phyloP scores from a whole-genome alignment of 805 yeast species.

The Monosporozyma unispora region DNA sequence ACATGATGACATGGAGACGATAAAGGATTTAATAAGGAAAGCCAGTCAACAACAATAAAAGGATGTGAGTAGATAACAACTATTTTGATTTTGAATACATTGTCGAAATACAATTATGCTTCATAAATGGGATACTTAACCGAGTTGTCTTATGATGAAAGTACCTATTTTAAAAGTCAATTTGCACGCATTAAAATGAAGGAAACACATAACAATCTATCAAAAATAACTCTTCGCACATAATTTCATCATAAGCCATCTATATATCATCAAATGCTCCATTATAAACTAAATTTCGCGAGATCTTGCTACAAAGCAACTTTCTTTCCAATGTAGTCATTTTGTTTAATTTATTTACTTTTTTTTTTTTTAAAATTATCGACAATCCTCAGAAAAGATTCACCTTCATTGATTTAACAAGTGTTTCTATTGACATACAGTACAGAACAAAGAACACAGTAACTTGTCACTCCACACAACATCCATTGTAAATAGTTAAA shows the following conservation, averaged over 20 bases:
- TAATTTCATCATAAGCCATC: too few relatives aligned
- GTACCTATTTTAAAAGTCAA: too few relatives aligned
- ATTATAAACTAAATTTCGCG: too few relatives aligned
- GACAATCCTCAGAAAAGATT: not conserved
- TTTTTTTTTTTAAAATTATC: not conserved
- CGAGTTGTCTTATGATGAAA: too few relatives aligned
- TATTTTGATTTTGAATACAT: not conserved
- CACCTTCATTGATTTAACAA: not conserved
- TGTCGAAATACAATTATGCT: too few relatives aligned
- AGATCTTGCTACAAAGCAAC: too few relatives aligned
- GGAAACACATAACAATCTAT: too few relatives aligned
- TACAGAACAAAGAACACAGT: not conserved
- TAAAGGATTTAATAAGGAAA: not conserved
- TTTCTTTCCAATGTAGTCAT: not conserved
- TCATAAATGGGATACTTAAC: too few relatives aligned
- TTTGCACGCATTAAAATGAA: too few relatives aligned
- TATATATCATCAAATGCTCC: too few relatives aligned
- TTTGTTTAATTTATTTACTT: not conserved
- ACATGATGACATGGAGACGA: not conserved
- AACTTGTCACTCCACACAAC: constrained; percentile 6
- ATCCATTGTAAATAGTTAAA: constrained; percentile 4
- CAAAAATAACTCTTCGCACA: too few relatives aligned
- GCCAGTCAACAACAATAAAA: not conserved
- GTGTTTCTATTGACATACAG: not conserved
- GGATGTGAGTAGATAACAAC: not conserved